phyloP scores from a whole-genome alignment of 2,329 filamentous ascomycete genomes.

The Penicillium sp. region DNA sequence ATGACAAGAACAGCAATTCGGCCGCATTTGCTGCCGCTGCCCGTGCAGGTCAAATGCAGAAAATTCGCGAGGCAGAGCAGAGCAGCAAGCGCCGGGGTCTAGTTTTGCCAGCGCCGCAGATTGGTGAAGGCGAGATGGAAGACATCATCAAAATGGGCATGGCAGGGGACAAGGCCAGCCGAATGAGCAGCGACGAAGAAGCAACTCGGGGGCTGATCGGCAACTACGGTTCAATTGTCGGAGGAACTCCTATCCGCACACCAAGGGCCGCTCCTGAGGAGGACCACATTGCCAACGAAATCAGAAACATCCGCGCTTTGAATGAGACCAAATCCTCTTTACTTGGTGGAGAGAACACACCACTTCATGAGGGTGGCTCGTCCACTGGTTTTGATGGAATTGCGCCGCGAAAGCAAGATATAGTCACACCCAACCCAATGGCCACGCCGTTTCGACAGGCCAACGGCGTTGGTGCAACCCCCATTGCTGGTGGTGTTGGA shows the following conservation, averaged over 20 bases:
- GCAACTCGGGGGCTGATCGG: conserved; percentile 80
- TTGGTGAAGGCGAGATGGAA: conserved; percentile 86
- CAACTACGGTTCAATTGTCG: conserved; percentile 76
- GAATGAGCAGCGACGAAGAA: conserved; percentile 70
- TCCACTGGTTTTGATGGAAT: conserved; percentile 87
- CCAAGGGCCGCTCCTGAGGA: conserved; percentile 87
- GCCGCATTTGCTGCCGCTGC: conserved; percentile 78
- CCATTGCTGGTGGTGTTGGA: conserved; percentile 52
- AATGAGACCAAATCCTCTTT: conserved; percentile 92
- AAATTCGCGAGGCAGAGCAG: conserved; percentile 90
- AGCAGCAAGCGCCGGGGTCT: conserved; percentile 84
- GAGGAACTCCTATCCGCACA: conserved; percentile 80
- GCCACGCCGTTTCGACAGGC: conserved; percentile 75
- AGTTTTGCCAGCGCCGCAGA: conserved; percentile 81
- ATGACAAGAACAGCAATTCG: conserved; percentile 73
- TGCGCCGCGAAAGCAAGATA: conserved; percentile 69
- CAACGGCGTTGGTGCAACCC: conserved; percentile 62
- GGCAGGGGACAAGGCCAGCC: conserved; percentile 78
- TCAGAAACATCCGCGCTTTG: conserved; percentile 83
- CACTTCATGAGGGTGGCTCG: conserved; percentile 69
- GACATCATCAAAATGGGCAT: conserved; percentile 99
- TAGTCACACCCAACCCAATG: conserved; percentile 91
- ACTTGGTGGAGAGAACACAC: conserved; percentile 88
- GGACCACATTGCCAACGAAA: conserved; percentile 93
- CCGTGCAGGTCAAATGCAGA: conserved; percentile 90